Percentiles rank a stretch among this genome's conserved stretches.
These are phyloP conservation scores for Aspergillus candidus DNA, from an alignment of 2,329 filamentous ascomycete genomes.

Conservation along the genomic window DNA sequence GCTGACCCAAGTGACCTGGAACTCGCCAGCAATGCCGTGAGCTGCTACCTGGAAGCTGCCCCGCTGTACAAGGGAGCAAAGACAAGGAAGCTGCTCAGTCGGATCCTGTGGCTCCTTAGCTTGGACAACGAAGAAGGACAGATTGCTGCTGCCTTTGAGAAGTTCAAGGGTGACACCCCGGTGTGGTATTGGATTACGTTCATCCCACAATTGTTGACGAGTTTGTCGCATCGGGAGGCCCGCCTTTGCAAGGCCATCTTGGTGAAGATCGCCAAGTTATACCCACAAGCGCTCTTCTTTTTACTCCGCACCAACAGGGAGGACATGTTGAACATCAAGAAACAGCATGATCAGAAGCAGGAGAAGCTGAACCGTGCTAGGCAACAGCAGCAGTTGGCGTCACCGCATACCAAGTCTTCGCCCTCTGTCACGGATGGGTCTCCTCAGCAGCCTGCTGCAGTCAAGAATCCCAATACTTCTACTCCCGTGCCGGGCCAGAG, in stretches of 20 bases:
- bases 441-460: slow-evolving; percentile 40
- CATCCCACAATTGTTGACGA: slow-evolving; percentile 91
- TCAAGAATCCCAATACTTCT: slow-evolving; percentile 40
- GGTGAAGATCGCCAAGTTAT: slow-evolving; percentile 88
- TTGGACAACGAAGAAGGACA: slow-evolving; percentile 81
- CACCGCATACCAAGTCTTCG: slow-evolving; percentile 31
- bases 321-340: slow-evolving; percentile 89
- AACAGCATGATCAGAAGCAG: slow-evolving; percentile 64
- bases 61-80: slow-evolving; percentile 97
- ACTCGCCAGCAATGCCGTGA: slow-evolving; percentile 83
- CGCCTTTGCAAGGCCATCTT: slow-evolving; percentile 79
- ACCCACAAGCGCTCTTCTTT: slow-evolving; percentile 94
- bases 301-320: slow-evolving; percentile 87
- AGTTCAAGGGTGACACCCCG: slow-evolving; percentile 94
- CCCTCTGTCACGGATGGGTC: slow-evolving; percentile 42
- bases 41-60: slow-evolving; percentile 91
- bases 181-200: slow-evolving; percentile 99
- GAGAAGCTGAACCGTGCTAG: slow-evolving; percentile 58
- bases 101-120: slow-evolving; percentile 92
- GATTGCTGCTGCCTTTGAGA: slow-evolving; percentile 80
- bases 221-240: slow-evolving; percentile 85
- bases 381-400: slow-evolving; percentile 51
- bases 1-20: slow-evolving; percentile 75
- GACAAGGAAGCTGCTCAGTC: slow-evolving; percentile 84
- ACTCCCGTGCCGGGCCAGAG: slow-evolving; percentile 24